These are phyloP conservation scores for Schizosaccharomyces versatilis DNA, from an alignment of 1,139 yeast genomes.

Conservation along the genomic window DNA sequence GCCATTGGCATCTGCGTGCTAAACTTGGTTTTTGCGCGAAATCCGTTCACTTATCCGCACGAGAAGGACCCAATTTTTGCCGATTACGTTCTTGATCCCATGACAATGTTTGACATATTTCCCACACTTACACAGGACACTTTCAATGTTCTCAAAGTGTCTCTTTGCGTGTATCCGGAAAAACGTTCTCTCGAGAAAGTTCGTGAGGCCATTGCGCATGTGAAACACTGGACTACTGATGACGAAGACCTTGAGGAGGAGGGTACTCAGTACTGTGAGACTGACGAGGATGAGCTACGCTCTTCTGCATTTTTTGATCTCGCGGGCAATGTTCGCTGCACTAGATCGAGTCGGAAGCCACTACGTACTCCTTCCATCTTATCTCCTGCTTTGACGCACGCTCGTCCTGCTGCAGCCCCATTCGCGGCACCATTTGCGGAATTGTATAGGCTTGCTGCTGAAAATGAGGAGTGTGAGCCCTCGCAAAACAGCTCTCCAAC, in stretches of 20 bases:
- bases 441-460: background rate
- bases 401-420: background rate
- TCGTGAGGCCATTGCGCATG: slow-evolving; percentile 34
- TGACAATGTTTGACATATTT: slow-evolving; percentile 76
- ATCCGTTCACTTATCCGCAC: slow-evolving; percentile 69
- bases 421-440: too few relatives aligned
- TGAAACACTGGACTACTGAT: slow-evolving; percentile 61
- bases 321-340: slow-evolving; percentile 8
- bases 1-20: slow-evolving; percentile 70
- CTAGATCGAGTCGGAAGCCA: slow-evolving; percentile 22
- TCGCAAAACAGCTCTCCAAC: background rate
- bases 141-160: slow-evolving; percentile 56
- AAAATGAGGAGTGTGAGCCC: background rate
- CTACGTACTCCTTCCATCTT: slow-evolving; percentile 21
- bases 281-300: slow-evolving; percentile 14
- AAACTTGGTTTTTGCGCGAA: slow-evolving; percentile 70
- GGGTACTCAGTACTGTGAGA: slow-evolving; percentile 15
- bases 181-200: slow-evolving; percentile 49
- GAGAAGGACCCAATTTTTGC: slow-evolving; percentile 66
- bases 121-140: slow-evolving; percentile 75
- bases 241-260: slow-evolving; percentile 42
- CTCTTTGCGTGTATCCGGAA: slow-evolving; percentile 67
- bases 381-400: background rate
- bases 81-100: slow-evolving; percentile 72
- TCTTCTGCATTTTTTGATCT: slow-evolving; percentile 18